phyloP scores from a whole-genome alignment of 1,139 yeast genomes.

The Casaregolazyma suthepensis region DNA sequence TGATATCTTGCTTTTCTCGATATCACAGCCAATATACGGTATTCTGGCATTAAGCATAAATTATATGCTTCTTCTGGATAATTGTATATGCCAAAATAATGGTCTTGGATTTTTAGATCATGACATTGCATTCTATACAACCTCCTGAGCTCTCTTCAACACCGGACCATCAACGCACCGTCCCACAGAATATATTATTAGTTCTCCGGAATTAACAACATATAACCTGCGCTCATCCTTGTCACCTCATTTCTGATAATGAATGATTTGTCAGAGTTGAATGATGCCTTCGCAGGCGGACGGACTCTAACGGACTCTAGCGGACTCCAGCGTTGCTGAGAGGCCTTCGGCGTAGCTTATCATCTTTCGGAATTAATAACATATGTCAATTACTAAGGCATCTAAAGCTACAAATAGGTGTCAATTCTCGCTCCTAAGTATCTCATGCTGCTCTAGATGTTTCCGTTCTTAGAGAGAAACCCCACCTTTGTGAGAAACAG shows the following conservation, averaged over 20 bases:
- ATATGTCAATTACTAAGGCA: background rate
- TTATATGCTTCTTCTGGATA: background rate
- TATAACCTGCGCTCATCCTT: no score
- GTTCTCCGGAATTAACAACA: no score
- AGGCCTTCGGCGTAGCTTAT: no score
- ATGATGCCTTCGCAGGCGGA: background rate
- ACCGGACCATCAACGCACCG: no score
- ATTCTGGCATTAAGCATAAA: background rate
- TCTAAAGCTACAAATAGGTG: background rate
- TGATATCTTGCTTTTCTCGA: background rate
- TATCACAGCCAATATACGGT: background rate
- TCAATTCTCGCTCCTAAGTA: background rate
- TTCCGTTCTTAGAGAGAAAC: background rate
- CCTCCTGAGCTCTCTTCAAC: no score
- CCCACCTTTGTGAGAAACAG: background rate
- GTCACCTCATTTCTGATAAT: no score
- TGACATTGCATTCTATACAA: no score
- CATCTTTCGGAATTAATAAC: background rate
- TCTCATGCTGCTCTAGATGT: background rate
- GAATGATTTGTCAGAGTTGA: background rate
- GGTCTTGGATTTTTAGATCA: no score
- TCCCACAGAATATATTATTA: no score
- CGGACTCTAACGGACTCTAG: background rate
- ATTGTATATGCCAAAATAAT: no score
- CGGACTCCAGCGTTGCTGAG: background rate